A percentile compares a stretch with the other conserved stretches of the same genome.
Evolutionary conservation across 345 rosid genomes (phyloP).

Genomic region (Cochlearia excelsa): DNA sequence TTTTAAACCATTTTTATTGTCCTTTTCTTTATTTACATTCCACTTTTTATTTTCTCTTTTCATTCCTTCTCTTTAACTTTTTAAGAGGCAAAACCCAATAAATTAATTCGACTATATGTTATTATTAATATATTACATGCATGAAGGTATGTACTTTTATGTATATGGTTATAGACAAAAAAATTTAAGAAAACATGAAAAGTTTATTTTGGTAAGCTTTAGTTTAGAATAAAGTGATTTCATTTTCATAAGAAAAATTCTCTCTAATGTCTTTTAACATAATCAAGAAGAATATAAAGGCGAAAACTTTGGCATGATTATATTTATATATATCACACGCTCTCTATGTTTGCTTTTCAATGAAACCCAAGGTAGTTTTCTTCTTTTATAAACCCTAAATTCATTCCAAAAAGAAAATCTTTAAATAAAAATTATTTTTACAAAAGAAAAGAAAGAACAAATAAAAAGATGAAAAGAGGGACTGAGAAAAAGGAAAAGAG

Average conservation of each 20-base stretch:
- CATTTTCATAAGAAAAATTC: no score
- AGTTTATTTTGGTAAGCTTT: no score
- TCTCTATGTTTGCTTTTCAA: constrained; percentile 33
- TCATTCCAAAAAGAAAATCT: constrained; percentile 32
- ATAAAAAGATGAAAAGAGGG: constrained; percentile 34
- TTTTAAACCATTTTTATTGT: not conserved
- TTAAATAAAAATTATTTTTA: not conserved
- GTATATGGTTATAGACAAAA: no score
- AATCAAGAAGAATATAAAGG: no score
- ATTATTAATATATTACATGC: no score
- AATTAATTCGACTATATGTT: not conserved
- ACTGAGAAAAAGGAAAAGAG: constrained; percentile 24
- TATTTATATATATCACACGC: not conserved
- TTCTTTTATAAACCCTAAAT: constrained; percentile 38
- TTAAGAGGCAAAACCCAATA: not conserved
- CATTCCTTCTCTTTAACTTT: not conserved
- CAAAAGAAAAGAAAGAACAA: constrained; percentile 16
- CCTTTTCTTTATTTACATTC: constrained; percentile 22
- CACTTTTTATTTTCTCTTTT: constrained; percentile 12
- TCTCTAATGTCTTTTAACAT: no score
- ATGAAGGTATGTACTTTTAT: no score
- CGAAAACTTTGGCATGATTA: no score
- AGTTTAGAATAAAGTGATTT: no score
- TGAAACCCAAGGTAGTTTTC: constrained; percentile 38
- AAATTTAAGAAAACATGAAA: no score